Base-by-base conservation (phyloP, 495 filamentous ascomycete genomes). In the Talaromyces proteolyticus region DNA sequence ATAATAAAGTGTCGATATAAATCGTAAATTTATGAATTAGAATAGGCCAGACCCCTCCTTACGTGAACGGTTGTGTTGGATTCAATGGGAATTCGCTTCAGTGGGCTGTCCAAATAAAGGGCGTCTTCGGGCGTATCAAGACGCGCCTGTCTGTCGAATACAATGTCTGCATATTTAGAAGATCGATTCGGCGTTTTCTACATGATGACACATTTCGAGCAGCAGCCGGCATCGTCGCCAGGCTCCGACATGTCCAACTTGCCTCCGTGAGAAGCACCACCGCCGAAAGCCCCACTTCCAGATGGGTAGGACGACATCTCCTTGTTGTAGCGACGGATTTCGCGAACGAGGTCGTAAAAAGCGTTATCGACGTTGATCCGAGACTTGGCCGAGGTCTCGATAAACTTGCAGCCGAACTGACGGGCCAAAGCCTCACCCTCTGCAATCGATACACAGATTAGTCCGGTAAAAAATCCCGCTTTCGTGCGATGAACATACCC, bases 331-430 rank as follows among this genome's bases (percentile, higher is more conserved):
- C 88, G 84, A 62, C 93, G 83, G 66, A 98, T 98, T 65, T 96
- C 93, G 52, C 94, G 85, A 42, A 98, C 93, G 56, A 96, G 88
- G 62, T 97, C 89, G 76, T 89, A 97, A 74, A 98, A 98, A 46
- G 93, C 91, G 65, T 94, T 89, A 68, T 98, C 94, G 62, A 98
- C 93, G 63, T 97, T 95, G 69, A 93, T 91, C 66, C 91, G 87
- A 54, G 91, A 94, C 74, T 97, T 98, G 53, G 93, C 93, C 37
- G 93, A 98, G 26, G 93, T 97, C 74, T 98, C 93, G 70, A 98
- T 95, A 74, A 96, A 98, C 65, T 91, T 89, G 80, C 93, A 97
- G 57, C 84, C 83, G 69, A 97, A 97, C 55, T 86, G 81, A 23
- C 80, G 77, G 36, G 93, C 93, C 49, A 96, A 77, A 51, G 82